Percentiles rank a stretch among this genome's conserved stretches.
These are phyloP conservation scores for Debaryomyces nepalensis DNA, from an alignment of 1,139 yeast genomes.

Conservation along the genomic window DNA sequence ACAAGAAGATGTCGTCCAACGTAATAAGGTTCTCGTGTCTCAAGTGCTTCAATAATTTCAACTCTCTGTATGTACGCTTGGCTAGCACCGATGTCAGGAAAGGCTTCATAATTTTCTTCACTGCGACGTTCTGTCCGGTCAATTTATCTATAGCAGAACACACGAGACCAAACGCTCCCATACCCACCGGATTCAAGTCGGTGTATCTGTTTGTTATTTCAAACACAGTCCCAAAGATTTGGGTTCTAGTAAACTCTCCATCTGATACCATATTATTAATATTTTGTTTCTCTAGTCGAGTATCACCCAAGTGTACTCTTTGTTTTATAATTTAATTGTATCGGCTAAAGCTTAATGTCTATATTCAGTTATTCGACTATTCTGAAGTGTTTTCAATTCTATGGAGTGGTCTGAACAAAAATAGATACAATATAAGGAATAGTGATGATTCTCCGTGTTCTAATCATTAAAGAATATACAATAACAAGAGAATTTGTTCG, in stretches of 20 bases:
- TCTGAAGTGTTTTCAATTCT: neutral
- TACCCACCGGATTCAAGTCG: constrained; percentile 95
- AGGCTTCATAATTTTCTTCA: constrained; percentile 96
- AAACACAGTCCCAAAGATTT: constrained; percentile 86
- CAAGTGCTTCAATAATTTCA: constrained; percentile 88
- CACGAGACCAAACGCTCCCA: constrained; percentile 98
- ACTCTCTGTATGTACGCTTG: constrained; percentile 93
- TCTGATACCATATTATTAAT: constrained; percentile 39
- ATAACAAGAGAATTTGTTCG: no score
- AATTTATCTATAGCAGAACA: constrained; percentile 94
- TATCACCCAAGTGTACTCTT: neutral
- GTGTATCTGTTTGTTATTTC: constrained; percentile 92
- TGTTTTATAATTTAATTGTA: constrained; percentile 7
- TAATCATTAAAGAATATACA: no score
- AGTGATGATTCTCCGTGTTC: no score
- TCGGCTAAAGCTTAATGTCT: neutral
- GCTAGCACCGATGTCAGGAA: constrained; percentile 94
- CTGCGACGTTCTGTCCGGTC: constrained; percentile 93
- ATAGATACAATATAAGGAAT: no score
- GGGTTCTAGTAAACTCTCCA: constrained; percentile 54
- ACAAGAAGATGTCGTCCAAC: constrained; percentile 88
- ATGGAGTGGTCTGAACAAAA: neutral
- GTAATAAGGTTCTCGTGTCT: constrained; percentile 95
- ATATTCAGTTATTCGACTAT: neutral
- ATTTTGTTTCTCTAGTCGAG: neutral